Percentiles rank a stretch among this genome's conserved stretches.
Evolutionary conservation across 2,329 filamentous ascomycete species (phyloP).

Genomic region (Fusarium sp.): DNA sequence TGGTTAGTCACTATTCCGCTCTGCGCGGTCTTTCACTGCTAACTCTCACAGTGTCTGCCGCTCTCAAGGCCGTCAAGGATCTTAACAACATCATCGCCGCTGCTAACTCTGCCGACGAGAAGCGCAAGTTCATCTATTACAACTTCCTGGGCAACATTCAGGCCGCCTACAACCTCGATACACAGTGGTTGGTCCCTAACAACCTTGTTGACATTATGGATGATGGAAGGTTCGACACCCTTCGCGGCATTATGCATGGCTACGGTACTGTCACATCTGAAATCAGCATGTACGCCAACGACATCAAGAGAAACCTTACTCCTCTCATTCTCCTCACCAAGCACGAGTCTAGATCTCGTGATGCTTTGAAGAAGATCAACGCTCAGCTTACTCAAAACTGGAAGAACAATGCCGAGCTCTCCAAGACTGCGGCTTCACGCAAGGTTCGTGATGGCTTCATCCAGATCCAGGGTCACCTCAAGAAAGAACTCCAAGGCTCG

Average conservation of each 20-base stretch:
- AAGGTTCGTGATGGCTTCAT: constrained; percentile 27
- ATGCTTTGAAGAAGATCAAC: constrained; percentile 1
- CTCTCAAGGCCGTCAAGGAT: constrained; percentile 12
- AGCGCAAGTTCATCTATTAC: constrained; percentile 9
- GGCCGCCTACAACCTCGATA: background rate
- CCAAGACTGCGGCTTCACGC: constrained; percentile 9
- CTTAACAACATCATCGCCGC: constrained; percentile 3
- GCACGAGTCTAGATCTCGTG: background rate
- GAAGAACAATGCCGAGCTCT: constrained; percentile 27
- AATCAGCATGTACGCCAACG: constrained; percentile 10
- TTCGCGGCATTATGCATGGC: constrained; percentile 17
- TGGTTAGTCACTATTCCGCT: background rate
- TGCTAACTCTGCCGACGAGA: background rate
- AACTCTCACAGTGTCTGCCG: background rate
- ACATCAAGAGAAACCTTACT: constrained; percentile 8
- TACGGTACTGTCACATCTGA: constrained; percentile 9
- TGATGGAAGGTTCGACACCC: background rate
- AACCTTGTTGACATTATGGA: background rate
- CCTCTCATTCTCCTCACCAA: constrained; percentile 18
- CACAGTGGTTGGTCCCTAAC: background rate
- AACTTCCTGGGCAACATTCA: constrained; percentile 14
- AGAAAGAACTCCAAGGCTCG: background rate
- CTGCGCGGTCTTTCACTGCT: background rate
- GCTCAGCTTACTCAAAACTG: constrained; percentile 19
- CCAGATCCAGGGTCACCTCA: constrained; percentile 7